Evolutionary conservation across 129 eudicot genomes (phyloP).

Genomic region (Arctium minus): DNA sequence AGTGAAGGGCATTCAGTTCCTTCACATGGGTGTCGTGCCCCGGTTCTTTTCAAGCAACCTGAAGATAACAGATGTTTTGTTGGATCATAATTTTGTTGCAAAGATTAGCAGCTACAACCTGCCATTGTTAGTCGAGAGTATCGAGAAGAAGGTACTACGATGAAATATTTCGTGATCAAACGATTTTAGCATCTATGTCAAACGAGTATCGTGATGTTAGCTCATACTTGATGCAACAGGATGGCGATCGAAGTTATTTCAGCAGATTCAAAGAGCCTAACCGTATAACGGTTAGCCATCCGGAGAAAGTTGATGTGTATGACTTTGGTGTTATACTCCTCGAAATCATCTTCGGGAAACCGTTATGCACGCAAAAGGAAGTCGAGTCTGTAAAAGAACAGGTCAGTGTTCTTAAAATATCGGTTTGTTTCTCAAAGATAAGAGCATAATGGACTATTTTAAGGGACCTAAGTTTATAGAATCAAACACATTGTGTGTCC

Average conservation of each 20-base stretch:
- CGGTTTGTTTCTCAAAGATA: background rate
- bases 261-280: constrained; percentile 47
- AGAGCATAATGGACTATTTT: no score
- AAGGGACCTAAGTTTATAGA: no score
- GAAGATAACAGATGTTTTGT: constrained; percentile 66
- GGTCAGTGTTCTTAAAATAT: constrained; percentile 21
- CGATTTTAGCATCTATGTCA: background rate
- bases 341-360: constrained; percentile 64
- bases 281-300: constrained; percentile 43
- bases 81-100: constrained; percentile 74
- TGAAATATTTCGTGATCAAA: background rate
- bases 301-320: constrained; percentile 57
- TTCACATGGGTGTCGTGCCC: constrained; percentile 74
- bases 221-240: constrained; percentile 40
- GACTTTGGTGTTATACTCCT: constrained; percentile 81
- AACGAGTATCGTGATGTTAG: background rate
- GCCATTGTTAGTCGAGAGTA: constrained; percentile 55
- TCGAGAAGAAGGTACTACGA: constrained; percentile 55
- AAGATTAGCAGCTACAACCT: constrained; percentile 78
- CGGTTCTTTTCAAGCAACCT: constrained; percentile 53
- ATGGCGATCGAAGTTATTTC: constrained; percentile 26
- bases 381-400: constrained; percentile 47
- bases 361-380: constrained; percentile 41
- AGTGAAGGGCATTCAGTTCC: constrained; percentile 88
- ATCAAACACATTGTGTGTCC: no score